A percentile compares a stretch with the other conserved stretches of the same genome.
Evolutionary conservation across 192 early-diverging fungal species (phyloP).

Genomic region (Gryganskiella cystojenkinii): DNA sequence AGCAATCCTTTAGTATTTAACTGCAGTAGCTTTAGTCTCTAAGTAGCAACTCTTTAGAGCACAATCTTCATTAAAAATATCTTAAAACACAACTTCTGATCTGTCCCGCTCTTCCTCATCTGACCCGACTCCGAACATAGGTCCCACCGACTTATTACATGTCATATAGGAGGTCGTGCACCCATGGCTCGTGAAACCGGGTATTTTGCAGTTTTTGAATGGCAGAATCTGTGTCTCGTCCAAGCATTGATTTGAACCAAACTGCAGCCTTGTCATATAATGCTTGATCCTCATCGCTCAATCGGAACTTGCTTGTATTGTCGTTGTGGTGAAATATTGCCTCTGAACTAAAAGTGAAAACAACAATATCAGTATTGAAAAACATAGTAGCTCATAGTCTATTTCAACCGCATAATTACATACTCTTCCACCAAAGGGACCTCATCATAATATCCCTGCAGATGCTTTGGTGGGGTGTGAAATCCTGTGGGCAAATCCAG

Average conservation of each 20-base stretch:
- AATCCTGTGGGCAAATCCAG: background rate
- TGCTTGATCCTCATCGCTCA: conserved; percentile 16
- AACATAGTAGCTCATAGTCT: conserved; percentile 40
- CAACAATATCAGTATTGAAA: conserved; percentile 76
- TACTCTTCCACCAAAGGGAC: conserved; percentile 4
- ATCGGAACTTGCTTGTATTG: conserved; percentile 8
- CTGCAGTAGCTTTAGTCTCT: too few relatives aligned
- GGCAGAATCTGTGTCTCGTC: conserved; percentile 19
- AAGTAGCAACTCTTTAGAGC: too few relatives aligned
- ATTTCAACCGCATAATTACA: background rate
- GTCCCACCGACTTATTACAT: too few relatives aligned
- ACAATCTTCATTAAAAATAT: too few relatives aligned
- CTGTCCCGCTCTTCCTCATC: too few relatives aligned
- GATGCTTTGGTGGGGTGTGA: conserved; percentile 1
- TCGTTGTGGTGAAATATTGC: conserved; percentile 11
- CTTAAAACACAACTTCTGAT: too few relatives aligned
- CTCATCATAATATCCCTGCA: background rate
- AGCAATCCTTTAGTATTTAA: too few relatives aligned
- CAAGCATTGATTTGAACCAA: conserved; percentile 10
- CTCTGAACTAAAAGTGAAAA: conserved; percentile 10
- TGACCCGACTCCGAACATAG: too few relatives aligned
- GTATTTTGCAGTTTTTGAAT: conserved; percentile 13
- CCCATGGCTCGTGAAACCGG: conserved; percentile 20
- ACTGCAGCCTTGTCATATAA: conserved; percentile 20
- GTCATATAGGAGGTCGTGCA: conserved; percentile 23